phyloP scores from a whole-genome alignment of 306 rosid genomes.

The Cucurbita moschata region DNA sequence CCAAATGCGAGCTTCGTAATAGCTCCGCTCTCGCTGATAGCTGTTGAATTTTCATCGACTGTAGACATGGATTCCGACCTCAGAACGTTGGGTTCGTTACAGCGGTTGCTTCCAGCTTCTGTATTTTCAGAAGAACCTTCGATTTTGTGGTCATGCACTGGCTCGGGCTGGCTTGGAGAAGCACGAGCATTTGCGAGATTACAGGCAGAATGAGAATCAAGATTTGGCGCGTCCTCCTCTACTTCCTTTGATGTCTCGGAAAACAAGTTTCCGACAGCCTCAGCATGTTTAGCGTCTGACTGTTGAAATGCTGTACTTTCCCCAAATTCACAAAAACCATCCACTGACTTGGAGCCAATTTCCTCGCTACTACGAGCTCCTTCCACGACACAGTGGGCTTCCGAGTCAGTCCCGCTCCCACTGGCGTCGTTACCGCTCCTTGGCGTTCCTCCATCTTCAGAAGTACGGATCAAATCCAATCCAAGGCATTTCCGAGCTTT shows the following conservation, averaged over 20 bases:
- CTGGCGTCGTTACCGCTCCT: constrained; percentile 34
- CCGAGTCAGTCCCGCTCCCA: constrained; percentile 70
- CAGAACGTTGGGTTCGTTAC: constrained; percentile 16
- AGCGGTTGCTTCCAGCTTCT: constrained; percentile 21
- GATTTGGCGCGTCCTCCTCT: constrained; percentile 12
- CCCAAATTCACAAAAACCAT: constrained; percentile 21
- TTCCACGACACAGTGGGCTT: constrained; percentile 53
- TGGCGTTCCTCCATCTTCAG: constrained; percentile 34
- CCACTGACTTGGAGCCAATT: constrained; percentile 38
- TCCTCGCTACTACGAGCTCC: constrained; percentile 36
- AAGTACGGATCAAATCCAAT: constrained; percentile 43
- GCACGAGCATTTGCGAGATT: constrained; percentile 14
- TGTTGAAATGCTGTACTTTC: not conserved
- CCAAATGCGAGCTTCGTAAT: constrained; percentile 19
- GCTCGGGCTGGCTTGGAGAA: constrained; percentile 12
- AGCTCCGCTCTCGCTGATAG: constrained; percentile 17
- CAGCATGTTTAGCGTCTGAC: constrained; percentile 13
- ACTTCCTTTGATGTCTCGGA: constrained; percentile 22
- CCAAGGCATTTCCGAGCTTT: constrained; percentile 87
- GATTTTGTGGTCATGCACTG: constrained; percentile 12
- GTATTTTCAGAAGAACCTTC: constrained; percentile 8
- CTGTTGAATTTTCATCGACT: constrained; percentile 20
- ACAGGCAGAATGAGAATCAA: constrained; percentile 18
- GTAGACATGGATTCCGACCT: constrained; percentile 14
- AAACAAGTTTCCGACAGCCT: constrained; percentile 10